Evolutionary conservation across 2,329 filamentous ascomycete genomes (phyloP).

Genomic region (Hypoxylon sp.): DNA sequence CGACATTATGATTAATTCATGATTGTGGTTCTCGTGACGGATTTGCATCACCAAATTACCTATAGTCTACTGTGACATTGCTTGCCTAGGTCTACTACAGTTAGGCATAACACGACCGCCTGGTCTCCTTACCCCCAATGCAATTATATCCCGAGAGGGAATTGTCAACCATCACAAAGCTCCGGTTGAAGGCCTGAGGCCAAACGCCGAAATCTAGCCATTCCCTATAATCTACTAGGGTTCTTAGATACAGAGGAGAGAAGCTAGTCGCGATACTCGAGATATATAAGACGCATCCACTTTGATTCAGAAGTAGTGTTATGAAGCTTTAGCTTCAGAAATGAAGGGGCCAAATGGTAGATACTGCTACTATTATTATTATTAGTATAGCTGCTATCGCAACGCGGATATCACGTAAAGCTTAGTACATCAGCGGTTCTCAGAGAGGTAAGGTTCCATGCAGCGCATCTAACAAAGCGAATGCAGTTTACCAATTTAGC

Average conservation of each 20-base stretch:
- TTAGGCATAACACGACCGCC: background rate
- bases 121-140: no score
- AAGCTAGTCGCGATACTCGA: background rate
- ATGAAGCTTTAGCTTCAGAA: constrained; percentile 9
- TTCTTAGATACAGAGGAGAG: background rate
- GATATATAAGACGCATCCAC: constrained; percentile 7
- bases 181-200: background rate
- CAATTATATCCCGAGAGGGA: background rate
- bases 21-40: constrained; percentile 33
- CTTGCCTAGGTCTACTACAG: background rate
- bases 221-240: background rate
- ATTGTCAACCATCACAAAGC: background rate
- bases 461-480: background rate
- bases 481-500: constrained; percentile 20
- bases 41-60: background rate
- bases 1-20: constrained; percentile 7
- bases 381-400: constrained; percentile 7
- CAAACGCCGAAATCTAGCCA: background rate
- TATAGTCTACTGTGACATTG: background rate
- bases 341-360: constrained; percentile 11
- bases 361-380: background rate
- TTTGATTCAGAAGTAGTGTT: background rate
- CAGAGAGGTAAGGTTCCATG: constrained; percentile 6
- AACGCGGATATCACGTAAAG: constrained; percentile 14
- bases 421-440: constrained; percentile 13